These are phyloP conservation scores for Fremontodendron californicum DNA, from an alignment of 345 rosid genomes.

Conservation along the genomic window DNA sequence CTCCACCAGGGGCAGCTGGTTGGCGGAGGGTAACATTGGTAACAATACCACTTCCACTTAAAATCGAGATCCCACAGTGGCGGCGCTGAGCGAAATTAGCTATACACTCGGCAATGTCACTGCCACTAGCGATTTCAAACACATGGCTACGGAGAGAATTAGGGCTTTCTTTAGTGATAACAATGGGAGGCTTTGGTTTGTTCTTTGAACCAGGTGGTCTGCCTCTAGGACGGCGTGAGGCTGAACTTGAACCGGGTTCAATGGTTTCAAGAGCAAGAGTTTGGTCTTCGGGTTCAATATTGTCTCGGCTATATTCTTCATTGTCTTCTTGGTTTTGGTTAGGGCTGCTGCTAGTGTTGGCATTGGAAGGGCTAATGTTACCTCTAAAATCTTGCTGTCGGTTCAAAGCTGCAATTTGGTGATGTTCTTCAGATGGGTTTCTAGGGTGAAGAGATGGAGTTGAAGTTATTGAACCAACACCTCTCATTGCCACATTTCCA, in stretches of 20 bases:
- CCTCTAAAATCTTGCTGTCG: constrained; percentile 48
- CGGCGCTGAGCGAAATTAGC: constrained; percentile 61
- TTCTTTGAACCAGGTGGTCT: constrained; percentile 89
- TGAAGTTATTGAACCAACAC: constrained; percentile 51
- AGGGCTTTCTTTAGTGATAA: constrained; percentile 83
- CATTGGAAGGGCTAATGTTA: constrained; percentile 19
- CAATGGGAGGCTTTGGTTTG: constrained; percentile 65
- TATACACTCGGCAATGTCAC: constrained; percentile 64
- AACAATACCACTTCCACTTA: constrained; percentile 80
- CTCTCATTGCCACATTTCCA: constrained; percentile 64
- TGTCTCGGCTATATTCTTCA: constrained; percentile 46
- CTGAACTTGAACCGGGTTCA: constrained; percentile 49
- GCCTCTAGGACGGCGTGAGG: constrained; percentile 73
- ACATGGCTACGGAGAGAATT: constrained; percentile 83
- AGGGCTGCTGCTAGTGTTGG: constrained; percentile 25
- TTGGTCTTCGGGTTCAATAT: constrained; percentile 28
- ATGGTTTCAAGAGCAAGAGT: constrained; percentile 23
- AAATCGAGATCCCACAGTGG: constrained; percentile 70
- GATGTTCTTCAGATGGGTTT: constrained; percentile 33
- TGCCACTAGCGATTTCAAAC: constrained; percentile 69
- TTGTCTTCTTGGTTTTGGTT: constrained; percentile 43
- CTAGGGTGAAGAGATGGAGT: constrained; percentile 45
- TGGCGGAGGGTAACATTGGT: constrained; percentile 74
- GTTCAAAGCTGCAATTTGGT: constrained; percentile 21
- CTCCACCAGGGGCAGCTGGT: constrained; percentile 67